A percentile compares a stretch with the other conserved stretches of the same genome.
Conservation (phyloP, 176 grass and related monocot genomes). For the Metroxylon sagu region DNA sequence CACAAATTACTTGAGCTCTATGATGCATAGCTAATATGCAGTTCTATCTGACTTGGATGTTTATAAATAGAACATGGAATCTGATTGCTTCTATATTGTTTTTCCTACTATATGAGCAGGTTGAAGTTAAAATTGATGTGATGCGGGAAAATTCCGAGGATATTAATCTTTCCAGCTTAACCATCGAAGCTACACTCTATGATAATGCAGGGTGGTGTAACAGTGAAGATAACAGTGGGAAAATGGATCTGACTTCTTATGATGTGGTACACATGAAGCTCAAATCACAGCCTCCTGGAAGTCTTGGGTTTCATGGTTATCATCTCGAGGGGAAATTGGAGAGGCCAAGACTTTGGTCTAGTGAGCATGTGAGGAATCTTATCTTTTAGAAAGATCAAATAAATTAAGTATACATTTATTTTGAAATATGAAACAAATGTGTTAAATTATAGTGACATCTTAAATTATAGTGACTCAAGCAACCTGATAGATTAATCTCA, state of each 20-base stretch:
- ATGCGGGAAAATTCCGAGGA: slow-evolving; percentile 26
- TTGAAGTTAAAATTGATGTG: slow-evolving; percentile 89
- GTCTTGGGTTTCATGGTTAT: slow-evolving; percentile 62
- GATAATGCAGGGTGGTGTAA: slow-evolving; percentile 48
- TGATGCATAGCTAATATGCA: too few species aligned
- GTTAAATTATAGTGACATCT: too few species aligned
- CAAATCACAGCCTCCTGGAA: slow-evolving; percentile 30
- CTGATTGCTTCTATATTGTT: neutral
- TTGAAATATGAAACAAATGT: too few species aligned
- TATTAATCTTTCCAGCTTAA: slow-evolving; percentile 44
- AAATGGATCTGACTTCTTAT: slow-evolving; percentile 22
- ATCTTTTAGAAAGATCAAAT: neutral
- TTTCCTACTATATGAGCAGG: slow-evolving; percentile 29
- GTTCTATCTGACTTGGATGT: too few species aligned
- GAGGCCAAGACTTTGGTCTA: slow-evolving; percentile 92
- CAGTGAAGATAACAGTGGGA: slow-evolving; percentile 24
- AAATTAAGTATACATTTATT: too few species aligned
- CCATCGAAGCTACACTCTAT: slow-evolving; percentile 72
- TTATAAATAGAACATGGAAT: too few species aligned
- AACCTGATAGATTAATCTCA: too few species aligned
- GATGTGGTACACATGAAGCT: slow-evolving; percentile 54
- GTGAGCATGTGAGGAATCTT: slow-evolving; percentile 66
- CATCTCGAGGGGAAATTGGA: slow-evolving; percentile 73
- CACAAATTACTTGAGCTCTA: too few species aligned
- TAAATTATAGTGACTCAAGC: too few species aligned